These are phyloP conservation scores for Flagelloscypha sp. DNA, from an alignment of 768 basidiomycete species.

Conservation along the genomic window DNA sequence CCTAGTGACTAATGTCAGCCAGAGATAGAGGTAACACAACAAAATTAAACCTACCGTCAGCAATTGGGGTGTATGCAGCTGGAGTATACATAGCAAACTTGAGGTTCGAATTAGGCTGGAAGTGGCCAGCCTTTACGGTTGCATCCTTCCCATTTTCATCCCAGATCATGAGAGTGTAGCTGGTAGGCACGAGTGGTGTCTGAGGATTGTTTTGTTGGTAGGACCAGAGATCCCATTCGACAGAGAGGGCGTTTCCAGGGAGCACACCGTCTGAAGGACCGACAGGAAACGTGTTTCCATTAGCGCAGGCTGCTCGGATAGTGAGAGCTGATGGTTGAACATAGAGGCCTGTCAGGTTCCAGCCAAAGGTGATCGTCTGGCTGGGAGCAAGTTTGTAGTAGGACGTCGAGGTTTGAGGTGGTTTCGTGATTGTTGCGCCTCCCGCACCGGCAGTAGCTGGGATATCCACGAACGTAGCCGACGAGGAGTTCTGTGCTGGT, in stretches of 20 bases:
- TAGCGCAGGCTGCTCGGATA: slow-evolving; percentile 72
- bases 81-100: slow-evolving; percentile 84
- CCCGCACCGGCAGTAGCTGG: slow-evolving; percentile 52
- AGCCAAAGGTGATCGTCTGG: slow-evolving; percentile 78
- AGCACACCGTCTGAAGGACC: slow-evolving; percentile 70
- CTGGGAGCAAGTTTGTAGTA: slow-evolving; percentile 81
- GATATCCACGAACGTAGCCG: no score
- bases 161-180: slow-evolving; percentile 74
- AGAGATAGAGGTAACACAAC: slow-evolving; percentile 1
- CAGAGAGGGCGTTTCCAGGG: slow-evolving; percentile 57
- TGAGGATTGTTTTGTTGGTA: slow-evolving; percentile 58
- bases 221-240: slow-evolving; percentile 74
- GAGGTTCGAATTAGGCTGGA: slow-evolving; percentile 61
- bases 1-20: slow-evolving; percentile 24
- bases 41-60: slow-evolving; percentile 33
- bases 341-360: slow-evolving; percentile 78
- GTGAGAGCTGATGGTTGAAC: slow-evolving; percentile 69
- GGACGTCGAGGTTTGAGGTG: slow-evolving; percentile 71
- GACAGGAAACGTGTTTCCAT: slow-evolving; percentile 86
- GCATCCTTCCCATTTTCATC: slow-evolving; percentile 72
- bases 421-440: slow-evolving; percentile 67
- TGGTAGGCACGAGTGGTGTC: slow-evolving; percentile 64
- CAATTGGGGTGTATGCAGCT: slow-evolving; percentile 56
- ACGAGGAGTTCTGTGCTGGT: no score
- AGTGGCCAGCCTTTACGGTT: slow-evolving; percentile 48